Evolutionary conservation across 352 stramenopile genomes (phyloP).

Genomic region (Phytophthora hibernalis): DNA sequence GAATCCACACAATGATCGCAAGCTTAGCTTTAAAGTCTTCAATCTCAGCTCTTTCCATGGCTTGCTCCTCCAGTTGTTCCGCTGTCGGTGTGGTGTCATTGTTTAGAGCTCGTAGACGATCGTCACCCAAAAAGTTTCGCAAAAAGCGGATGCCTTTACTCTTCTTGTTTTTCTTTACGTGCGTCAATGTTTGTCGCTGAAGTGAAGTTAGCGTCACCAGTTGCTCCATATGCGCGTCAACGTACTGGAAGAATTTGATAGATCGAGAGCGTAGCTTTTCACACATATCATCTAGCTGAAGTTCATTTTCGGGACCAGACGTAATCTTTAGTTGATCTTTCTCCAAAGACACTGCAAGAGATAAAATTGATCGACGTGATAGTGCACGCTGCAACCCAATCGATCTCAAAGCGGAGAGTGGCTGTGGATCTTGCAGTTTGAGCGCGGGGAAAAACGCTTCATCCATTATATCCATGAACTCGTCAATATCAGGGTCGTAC

Average conservation of each 20-base stretch:
- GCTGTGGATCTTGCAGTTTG: constrained; percentile 63
- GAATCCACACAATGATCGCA: constrained; percentile 64
- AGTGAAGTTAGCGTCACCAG: constrained; percentile 39
- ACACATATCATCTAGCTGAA: constrained; percentile 25
- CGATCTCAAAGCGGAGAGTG: constrained; percentile 61
- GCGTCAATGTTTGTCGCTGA: constrained; percentile 34
- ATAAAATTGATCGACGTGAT: constrained; percentile 68
- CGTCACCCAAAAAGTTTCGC: constrained; percentile 53
- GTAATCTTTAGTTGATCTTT: constrained; percentile 52
- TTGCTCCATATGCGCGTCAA: constrained; percentile 68
- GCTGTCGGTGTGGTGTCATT: constrained; percentile 4
- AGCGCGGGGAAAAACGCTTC: constrained; percentile 70
- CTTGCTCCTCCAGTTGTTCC: constrained; percentile 44
- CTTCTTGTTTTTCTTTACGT: constrained; percentile 53
- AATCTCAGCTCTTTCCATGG: constrained; percentile 55
- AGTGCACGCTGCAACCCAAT: constrained; percentile 74
- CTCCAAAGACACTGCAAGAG: constrained; percentile 67
- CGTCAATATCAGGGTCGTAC: constrained; percentile 78
- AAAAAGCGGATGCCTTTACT: constrained; percentile 63
- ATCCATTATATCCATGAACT: constrained; percentile 75
- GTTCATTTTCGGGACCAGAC: constrained; percentile 11
- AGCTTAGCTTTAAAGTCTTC: constrained; percentile 71
- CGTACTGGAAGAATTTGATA: constrained; percentile 66
- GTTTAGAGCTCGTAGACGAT: constrained; percentile 22
- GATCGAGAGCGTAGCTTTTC: constrained; percentile 46